Base-by-base conservation (phyloP, 352 stramenopile genomes). In the Thraustochytrium sp. region DNA sequence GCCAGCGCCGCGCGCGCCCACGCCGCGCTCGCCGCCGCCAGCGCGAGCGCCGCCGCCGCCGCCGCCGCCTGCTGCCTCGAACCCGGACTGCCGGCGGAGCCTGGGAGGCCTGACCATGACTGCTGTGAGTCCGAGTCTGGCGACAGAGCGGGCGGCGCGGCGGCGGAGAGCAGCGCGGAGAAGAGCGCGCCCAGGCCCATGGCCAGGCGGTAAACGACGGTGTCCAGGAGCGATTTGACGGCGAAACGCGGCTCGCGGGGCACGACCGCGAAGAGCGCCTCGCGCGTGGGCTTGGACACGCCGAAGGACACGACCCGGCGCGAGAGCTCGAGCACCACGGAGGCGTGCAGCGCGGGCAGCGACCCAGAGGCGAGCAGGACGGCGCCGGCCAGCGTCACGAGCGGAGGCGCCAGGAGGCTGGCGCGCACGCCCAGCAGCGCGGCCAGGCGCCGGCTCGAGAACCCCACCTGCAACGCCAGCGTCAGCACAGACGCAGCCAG, bases 151-250 rank as follows among this genome's bases (percentile, higher is more conserved):
- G 31, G 26, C 11, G 23, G 31, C 9, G 9, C 21, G 21, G 51
- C 9, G 5, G 51, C 51, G 8, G 51, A 34, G 51, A 31, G 16
- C 51, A 13, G 31, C 21, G 31, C 26, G 26, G 31, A 59, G 51
- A 59, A 59, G 36, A 75, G 26, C 26, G 68, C 68, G 11, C 68
- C 68, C 5, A 63, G 31, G 38, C 68, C 68, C 46, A 80, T 63
- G 46, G 21, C 68, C 5, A 42, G 16, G 31, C 40, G 31, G 68
- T 80, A 80, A 0, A 80, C 48, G n/a, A 80, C 18, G 5, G 68
- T 80, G 49, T 80, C 68, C 13, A 80, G 18, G 8, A 80, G 16
- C 11, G 44, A 75, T 31, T 80, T 80, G 26, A 72, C 5, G 26
- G 53, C 68, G 26, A 80, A 77, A 46, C 51, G 23, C 18, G 18